A percentile compares a stretch with the other conserved stretches of the same genome.
These are phyloP conservation scores for Neopestalotiopsis sp. DNA, from an alignment of 2,329 filamentous ascomycete species.

Conservation along the genomic window DNA sequence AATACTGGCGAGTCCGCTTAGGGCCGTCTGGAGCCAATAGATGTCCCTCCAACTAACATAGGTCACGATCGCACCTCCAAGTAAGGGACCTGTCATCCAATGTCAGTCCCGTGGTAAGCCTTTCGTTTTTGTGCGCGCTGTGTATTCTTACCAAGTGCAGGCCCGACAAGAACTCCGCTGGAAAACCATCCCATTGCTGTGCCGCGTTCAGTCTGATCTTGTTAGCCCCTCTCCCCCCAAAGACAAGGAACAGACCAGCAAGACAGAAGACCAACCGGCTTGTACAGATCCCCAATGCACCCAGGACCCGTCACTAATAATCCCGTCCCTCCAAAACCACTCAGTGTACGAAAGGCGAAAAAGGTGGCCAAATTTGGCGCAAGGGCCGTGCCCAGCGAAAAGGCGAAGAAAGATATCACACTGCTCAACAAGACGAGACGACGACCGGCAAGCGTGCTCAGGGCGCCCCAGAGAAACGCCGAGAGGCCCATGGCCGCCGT, in stretches of 20 bases:
- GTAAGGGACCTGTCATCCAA: constrained; percentile 53
- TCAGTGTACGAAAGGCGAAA: constrained; percentile 72
- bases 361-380: constrained; percentile 70
- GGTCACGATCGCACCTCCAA: constrained; percentile 38
- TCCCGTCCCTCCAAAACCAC: constrained; percentile 72
- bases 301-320: constrained; percentile 72
- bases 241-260: not conserved
- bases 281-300: constrained; percentile 55
- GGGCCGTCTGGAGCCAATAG: constrained; percentile 38
- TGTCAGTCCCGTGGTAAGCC: not conserved
- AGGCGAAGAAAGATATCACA: constrained; percentile 63
- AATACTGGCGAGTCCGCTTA: constrained; percentile 34
- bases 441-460: constrained; percentile 64
- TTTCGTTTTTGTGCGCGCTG: no score
- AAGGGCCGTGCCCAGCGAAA: constrained; percentile 69
- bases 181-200: constrained; percentile 13
- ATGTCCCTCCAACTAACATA: constrained; percentile 37
- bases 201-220: constrained; percentile 2
- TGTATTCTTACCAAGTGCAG: not conserved
- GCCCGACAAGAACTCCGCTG: constrained; percentile 60
- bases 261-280: not conserved
- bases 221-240: not conserved
- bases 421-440: constrained; percentile 45
- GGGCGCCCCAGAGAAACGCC: constrained; percentile 70
- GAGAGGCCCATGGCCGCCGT: constrained; percentile 73